Conservation (phyloP, 1,284 basidiomycete genomes). For the Sparassis latifolia region DNA sequence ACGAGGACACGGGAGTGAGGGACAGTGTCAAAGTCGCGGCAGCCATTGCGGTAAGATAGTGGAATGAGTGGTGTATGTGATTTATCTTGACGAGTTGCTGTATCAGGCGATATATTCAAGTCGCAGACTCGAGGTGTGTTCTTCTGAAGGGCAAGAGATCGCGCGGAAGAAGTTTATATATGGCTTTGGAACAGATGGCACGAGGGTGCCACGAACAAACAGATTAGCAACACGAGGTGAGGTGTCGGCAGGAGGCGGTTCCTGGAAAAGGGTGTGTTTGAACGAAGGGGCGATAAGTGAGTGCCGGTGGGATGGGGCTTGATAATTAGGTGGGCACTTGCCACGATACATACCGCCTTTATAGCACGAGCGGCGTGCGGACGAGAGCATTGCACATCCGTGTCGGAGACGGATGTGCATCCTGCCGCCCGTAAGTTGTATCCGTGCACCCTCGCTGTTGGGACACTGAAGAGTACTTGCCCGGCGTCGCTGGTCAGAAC, state of each 20-base stretch:
- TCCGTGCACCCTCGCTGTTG: no score
- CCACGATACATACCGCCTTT: no score
- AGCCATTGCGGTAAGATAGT: slow-evolving; percentile 1
- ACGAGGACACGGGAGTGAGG: slow-evolving; percentile 6
- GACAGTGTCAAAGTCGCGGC: slow-evolving; percentile 4
- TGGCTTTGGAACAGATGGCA: neutral
- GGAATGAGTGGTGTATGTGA: no score
- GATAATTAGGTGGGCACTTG: no score
- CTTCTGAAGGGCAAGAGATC: neutral
- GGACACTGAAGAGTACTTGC: no score
- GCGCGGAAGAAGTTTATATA: neutral
- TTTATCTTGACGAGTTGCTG: no score
- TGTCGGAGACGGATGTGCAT: no score
- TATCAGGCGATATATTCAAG: slow-evolving; percentile 1
- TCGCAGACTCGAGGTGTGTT: slow-evolving; percentile 10
- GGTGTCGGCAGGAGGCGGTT: neutral
- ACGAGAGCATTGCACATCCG: no score
- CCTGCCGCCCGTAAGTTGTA: no score
- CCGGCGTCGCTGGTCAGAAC: no score
- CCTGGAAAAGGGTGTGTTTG: neutral
- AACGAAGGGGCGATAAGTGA: neutral
- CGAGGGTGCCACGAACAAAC: neutral
- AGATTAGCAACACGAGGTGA: neutral
- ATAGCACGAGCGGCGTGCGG: no score
- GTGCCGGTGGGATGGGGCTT: no score